These are phyloP conservation scores for Scheffersomyces quercinus DNA, from an alignment of 1,139 yeast genomes.

Conservation along the genomic window DNA sequence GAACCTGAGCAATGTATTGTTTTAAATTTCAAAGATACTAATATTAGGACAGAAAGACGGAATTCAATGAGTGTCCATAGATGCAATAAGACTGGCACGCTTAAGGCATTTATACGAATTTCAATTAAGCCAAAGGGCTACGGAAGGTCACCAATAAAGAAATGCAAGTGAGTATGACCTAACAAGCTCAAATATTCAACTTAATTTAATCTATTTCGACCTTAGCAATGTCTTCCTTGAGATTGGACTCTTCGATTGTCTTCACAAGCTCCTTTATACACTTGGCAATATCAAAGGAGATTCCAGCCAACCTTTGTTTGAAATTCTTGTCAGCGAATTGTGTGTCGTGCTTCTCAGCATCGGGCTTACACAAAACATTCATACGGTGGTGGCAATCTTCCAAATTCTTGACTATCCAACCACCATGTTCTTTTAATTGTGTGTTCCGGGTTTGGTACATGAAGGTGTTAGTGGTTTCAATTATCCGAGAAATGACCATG, in stretches of 20 bases:
- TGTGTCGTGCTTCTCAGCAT: constrained; percentile 49
- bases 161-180: background rate
- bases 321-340: constrained; percentile 86
- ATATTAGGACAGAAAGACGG: background rate
- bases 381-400: constrained; percentile 84
- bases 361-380: constrained; percentile 59
- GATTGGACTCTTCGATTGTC: constrained; percentile 91
- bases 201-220: constrained; percentile 45
- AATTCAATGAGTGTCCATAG: too few relatives aligned
- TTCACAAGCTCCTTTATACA: constrained; percentile 94
- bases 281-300: constrained; percentile 93
- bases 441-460: constrained; percentile 87
- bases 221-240: constrained; percentile 72
- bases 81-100: background rate
- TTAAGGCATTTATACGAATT: background rate
- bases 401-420: constrained; percentile 84
- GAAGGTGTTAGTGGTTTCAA: constrained; percentile 83
- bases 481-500: constrained; percentile 79
- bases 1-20: too few relatives aligned
- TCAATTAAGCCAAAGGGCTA: background rate
- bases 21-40: background rate
- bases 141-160: too few relatives aligned
- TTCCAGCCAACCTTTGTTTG: constrained; percentile 91
- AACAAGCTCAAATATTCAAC: constrained; percentile 35
- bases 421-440: constrained; percentile 84